Conservation (phyloP, 441 rosid species). For the Capsella rubella region DNA sequence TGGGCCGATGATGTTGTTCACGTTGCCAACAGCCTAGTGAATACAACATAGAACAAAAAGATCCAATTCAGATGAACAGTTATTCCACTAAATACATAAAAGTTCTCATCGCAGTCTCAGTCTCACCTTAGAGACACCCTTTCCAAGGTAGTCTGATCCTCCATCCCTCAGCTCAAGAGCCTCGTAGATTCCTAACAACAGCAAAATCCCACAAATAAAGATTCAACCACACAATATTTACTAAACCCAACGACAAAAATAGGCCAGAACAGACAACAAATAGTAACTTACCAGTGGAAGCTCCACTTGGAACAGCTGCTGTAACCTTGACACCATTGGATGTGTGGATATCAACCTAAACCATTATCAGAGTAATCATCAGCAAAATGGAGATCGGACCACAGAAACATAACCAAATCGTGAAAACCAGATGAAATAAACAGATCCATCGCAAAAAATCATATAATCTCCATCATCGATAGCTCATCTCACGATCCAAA, state of each 20-base stretch:
- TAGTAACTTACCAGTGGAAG: slow-evolving; percentile 78
- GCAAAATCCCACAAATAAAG: background rate
- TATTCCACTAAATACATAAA: background rate
- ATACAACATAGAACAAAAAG: background rate
- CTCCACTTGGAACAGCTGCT: slow-evolving; percentile 98
- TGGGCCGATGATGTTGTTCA: slow-evolving; percentile 84
- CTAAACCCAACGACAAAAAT: background rate
- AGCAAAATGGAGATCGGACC: background rate
- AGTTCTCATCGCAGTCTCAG: background rate
- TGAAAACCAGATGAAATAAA: background rate
- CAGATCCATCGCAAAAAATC: slow-evolving; percentile 25
- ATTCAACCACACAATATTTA: background rate
- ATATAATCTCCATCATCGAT: background rate
- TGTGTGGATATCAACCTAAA: slow-evolving; percentile 67
- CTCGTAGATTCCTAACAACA: slow-evolving; percentile 76
- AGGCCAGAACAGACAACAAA: background rate
- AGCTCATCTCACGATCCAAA: slow-evolving; percentile 1
- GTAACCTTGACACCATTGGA: slow-evolving; percentile 61
- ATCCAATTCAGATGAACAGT: background rate
- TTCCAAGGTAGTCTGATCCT: slow-evolving; percentile 93
- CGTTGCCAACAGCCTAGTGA: slow-evolving; percentile 82
- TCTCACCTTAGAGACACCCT: slow-evolving; percentile 87
- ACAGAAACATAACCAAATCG: slow-evolving; percentile 1
- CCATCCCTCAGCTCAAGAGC: slow-evolving; percentile 98
- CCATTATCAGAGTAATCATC: slow-evolving; percentile 25